Evolutionary conservation across 352 stramenopile species (phyloP), one percentile per base, ranked within the genome.

Genomic region (Phytophthora megakarya): DNA sequence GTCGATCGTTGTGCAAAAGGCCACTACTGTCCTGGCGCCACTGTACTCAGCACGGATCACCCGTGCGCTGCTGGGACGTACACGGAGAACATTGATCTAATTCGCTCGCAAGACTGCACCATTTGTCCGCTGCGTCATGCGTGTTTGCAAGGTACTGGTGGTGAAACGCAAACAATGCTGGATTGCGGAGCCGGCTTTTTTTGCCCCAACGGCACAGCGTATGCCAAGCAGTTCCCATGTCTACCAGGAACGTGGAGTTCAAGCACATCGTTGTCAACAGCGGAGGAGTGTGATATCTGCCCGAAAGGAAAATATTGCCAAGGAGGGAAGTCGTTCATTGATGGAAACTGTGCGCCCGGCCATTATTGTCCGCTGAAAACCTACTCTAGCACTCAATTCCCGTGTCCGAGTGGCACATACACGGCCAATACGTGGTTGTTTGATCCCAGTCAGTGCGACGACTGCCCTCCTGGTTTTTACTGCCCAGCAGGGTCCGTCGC

Each of bases 281-380:
- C 81, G 1, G 63, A 35, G 1, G 86, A 95, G 51, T 98, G 93
- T 56, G 70, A 89, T 28, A 74, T 84, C 15, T 98, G 92, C 26
- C 78, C 90, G 0, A 75, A 76, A 16, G 94, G 94, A 19, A 86
- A 81, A 49, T 98, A 95, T 65, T 98, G 93, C 50, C 70, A 79
- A 33, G 91, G 89, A 18, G 88, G 78, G 5, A 94, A 93, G 30
- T 84, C 79, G 1, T 83, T 74, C 40, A 80, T 93, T 30, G 86
- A 95, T 46, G 86, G 84, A 12, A 72, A 52, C 32, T 95, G 86
- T 61, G 81, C 78, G 33, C 48, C 87, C 0, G 94, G 94, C 0
- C 73, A 98, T 63, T 98, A 97, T 57, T 98, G 94, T 64, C 90
- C 90, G 11, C 70, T 95, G 15, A 80, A 76, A 13, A 96, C 93